Base-by-base conservation (phyloP, 2,329 filamentous ascomycete species). In the Sarocladiaceae sp. region DNA sequence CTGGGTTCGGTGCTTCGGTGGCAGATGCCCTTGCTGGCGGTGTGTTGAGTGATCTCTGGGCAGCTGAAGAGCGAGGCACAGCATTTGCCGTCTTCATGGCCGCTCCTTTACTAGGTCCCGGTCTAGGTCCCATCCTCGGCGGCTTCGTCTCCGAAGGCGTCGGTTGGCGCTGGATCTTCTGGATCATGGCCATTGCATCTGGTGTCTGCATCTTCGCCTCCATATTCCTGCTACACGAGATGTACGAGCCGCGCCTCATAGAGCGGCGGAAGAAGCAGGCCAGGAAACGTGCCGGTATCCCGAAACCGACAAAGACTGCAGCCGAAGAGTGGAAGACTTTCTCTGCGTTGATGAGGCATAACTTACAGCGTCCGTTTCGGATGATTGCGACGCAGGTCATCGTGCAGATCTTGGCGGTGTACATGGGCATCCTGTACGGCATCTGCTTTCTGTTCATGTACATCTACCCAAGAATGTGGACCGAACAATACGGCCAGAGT, bases 1-100 rank as follows among this genome's bases (percentile, higher is more conserved):
- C 47, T 20, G 47, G 47, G 13, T 29, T 50, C 11, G 47, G 47
- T 15, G 47, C 26, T 7, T 33, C 26, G n/a, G 47, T 35, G n/a
- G 26, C 13, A 4, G 26, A 33, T 36, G 13, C 47, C 15, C 3
- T 50, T n/a, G 47, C 4, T 4, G 47, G 47, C 8, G 47, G 47
- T 15, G 47, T 66, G 10, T 61, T 74, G 17, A 70, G 69, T 20
- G 84, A 87, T 66, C 73, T 87, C 18, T 87, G 74, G 70, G 66
- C 73, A 0, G 71, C 82, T 0, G 74, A 77, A n/a, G 64, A 83
- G 55, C 73, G 84, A 42, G 83, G 82, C 20, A 77, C 77, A 3
- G 83, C 83, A 2, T 80, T 86, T 62, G 79, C 82, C 0, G 75
- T 77, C 1, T 87, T 86, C 62, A 79, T 79, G 2, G 74, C 83